Evolutionary conservation across 768 basidiomycete genomes (phyloP).

Genomic region (Collybia sordida): DNA sequence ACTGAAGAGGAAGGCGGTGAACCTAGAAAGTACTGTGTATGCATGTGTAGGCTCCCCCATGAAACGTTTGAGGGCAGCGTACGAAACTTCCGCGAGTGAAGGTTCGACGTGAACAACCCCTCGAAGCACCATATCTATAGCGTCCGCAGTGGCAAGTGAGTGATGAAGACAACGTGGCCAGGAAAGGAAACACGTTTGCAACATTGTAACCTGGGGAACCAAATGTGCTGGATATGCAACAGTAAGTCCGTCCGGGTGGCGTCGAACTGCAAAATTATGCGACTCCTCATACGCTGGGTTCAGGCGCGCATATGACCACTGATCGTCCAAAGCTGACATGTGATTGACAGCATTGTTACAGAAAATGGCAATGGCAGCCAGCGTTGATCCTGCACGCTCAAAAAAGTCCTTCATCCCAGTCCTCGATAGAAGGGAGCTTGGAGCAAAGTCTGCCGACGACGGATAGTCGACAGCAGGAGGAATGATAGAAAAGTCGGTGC

Average conservation of each 20-base stretch:
- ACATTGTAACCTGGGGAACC: conserved; percentile 63
- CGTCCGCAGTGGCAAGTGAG: conserved; percentile 52
- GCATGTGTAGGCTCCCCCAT: conserved; percentile 60
- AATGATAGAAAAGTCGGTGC: conserved; percentile 59
- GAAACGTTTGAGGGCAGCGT: conserved; percentile 67
- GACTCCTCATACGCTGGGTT: conserved; percentile 67
- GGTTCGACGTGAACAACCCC: conserved; percentile 89
- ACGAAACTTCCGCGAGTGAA: conserved; percentile 64
- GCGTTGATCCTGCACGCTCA: conserved; percentile 56
- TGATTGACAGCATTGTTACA: conserved; percentile 66
- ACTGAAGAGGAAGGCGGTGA: conserved; percentile 74
- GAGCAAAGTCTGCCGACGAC: conserved; percentile 62
- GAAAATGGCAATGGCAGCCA: conserved; percentile 54
- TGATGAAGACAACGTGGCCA: conserved; percentile 81
- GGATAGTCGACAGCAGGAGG: conserved; percentile 67
- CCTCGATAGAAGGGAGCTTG: conserved; percentile 54
- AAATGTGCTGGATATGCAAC: conserved; percentile 67
- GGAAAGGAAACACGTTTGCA: conserved; percentile 76
- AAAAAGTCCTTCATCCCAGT: conserved; percentile 73
- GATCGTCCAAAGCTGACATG: conserved; percentile 86
- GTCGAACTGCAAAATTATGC: conserved; percentile 63
- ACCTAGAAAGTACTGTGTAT: conserved; percentile 57
- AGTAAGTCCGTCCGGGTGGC: conserved; percentile 59
- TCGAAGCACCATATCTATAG: conserved; percentile 76
- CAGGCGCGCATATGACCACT: conserved; percentile 67